phyloP scores from a whole-genome alignment of 306 rosid genomes.

The Prunus mongolica region DNA sequence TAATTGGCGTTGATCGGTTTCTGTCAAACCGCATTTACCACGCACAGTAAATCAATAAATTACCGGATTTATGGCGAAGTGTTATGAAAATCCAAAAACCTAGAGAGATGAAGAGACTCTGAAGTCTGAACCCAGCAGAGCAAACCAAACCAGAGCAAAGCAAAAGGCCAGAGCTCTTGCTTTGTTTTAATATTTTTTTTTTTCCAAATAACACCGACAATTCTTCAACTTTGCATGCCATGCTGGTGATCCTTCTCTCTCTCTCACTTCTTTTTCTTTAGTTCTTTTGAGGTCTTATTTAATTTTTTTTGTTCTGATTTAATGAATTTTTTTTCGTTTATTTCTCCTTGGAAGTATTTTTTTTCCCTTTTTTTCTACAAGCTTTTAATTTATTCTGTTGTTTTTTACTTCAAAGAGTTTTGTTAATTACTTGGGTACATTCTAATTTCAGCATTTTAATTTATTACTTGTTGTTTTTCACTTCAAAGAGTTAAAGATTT shows the following conservation, averaged over 20 bases:
- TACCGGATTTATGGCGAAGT: constrained; percentile 37
- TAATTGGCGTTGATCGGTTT: constrained; percentile 46
- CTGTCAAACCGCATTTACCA: constrained; percentile 50
- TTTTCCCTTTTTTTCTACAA: too few relatives aligned
- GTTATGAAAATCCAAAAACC: constrained; percentile 7
- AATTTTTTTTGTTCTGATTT: neutral
- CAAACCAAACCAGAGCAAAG: neutral
- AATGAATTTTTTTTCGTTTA: too few relatives aligned
- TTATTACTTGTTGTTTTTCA: neutral
- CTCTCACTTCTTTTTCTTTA: neutral
- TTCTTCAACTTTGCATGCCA: neutral
- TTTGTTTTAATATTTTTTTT: neutral
- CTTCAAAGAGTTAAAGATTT: neutral
- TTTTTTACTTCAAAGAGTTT: too few relatives aligned
- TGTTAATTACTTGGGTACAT: neutral
- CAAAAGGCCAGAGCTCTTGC: neutral
- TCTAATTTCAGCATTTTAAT: neutral
- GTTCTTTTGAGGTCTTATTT: constrained; percentile 11
- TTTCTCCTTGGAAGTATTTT: too few relatives aligned
- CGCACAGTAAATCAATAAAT: constrained; percentile 47
- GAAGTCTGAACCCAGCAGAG: neutral
- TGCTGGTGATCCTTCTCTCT: constrained; percentile 5
- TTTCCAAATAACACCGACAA: constrained; percentile 23
- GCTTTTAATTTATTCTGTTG: too few relatives aligned
- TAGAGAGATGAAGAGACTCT: neutral